Evolutionary conservation across 2,329 filamentous ascomycete genomes (phyloP), one percentile per base, ranked within the genome.

Genomic region (Cladosporium sp.): DNA sequence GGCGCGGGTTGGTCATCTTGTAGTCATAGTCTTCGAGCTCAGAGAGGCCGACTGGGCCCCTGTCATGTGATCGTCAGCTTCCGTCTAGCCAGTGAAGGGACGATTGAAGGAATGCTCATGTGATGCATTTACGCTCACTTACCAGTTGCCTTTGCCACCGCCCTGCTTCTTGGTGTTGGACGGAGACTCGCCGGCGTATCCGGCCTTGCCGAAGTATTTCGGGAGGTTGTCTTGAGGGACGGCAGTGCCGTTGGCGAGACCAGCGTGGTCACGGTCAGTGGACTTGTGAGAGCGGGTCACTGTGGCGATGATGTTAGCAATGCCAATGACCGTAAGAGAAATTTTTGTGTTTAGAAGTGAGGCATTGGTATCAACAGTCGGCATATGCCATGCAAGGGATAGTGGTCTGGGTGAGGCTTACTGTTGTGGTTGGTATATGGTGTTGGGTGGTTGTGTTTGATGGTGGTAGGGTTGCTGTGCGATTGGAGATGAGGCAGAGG

Each of bases 231-330:
- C 88, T 64, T 88, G 82, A 58, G 85, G 80, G 54, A 81, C 75
- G 62, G 84, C 86, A 59, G 84, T 86, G 73, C 88, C 89, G 69
- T 94, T 89, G 66, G 88, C 87, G 66, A 90, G 78, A 70, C 84
- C 88, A 69, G 86, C 85, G 80, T 96, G 89, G 82, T 95, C 89
- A 78, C 92, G 92, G 77, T 96, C 91, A 79, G 92, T 96, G 81
- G 83, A 85, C 82, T 97, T 99, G 85, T 93, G 90, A 65, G 93
- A 95, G 75, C 94, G 93, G 80, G 94, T 97, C 93, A 99, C 92
- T 96, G 67, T 3, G 20, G 9, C 19, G 28, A 5, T 3, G 14
- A 19, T 25, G 34, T 56, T 20, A 56, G 54, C 15, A 19, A 12
- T 56, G 54, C 42, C 42, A 56, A 49, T 56, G 54, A 22, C 8